Conservation (phyloP, 495 filamentous ascomycete genomes). For the Ramalina intermedia region DNA sequence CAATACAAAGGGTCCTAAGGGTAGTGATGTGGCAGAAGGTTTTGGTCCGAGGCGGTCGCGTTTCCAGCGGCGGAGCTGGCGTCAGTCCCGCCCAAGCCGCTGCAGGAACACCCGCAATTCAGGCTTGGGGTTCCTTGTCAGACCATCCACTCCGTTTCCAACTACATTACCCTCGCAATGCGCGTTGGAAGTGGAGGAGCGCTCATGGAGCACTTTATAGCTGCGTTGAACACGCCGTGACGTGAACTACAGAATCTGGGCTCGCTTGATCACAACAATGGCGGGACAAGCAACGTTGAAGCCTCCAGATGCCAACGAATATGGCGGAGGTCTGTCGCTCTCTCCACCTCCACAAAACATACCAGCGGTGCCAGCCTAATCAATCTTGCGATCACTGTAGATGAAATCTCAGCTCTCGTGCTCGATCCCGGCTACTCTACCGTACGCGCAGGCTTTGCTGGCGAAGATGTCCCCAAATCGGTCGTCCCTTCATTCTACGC, state of each 20-base stretch:
- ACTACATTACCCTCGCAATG: no score
- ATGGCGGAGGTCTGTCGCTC: constrained; percentile 59
- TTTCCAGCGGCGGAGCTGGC: no score
- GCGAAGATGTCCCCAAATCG: constrained; percentile 93
- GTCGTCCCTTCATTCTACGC: constrained; percentile 81
- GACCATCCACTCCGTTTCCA: no score
- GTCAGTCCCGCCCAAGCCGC: background rate
- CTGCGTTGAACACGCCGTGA: no score
- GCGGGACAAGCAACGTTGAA: constrained; percentile 22
- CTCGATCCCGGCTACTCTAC: constrained; percentile 87
- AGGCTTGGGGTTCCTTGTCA: background rate
- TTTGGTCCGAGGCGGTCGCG: background rate
- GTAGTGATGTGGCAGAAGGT: no score
- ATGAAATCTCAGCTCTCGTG: constrained; percentile 93
- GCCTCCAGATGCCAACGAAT: constrained; percentile 52
- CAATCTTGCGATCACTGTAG: constrained; percentile 27
- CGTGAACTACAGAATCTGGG: no score
- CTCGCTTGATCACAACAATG: background rate
- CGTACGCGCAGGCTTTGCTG: constrained; percentile 88
- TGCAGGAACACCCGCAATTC: constrained; percentile 8
- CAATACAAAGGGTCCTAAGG: no score
- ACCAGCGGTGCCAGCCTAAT: no score
- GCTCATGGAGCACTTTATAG: no score
- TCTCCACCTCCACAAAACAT: background rate
- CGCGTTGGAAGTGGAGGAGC: no score